phyloP scores from a whole-genome alignment of 108 stramenopile species.

The Chaetoceros tenuissimus region DNA sequence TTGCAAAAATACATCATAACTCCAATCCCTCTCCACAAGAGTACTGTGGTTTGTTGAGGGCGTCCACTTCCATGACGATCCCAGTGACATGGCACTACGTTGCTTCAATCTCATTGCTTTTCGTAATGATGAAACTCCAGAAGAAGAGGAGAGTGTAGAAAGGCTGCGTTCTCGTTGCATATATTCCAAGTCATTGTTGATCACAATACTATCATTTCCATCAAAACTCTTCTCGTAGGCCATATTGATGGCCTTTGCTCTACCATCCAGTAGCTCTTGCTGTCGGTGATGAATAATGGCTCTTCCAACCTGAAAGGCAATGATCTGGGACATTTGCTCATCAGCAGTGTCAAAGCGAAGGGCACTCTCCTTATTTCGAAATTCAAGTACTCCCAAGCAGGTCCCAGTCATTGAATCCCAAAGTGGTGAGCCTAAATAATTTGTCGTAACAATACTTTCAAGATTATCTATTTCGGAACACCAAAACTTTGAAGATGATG shows the following conservation, averaged over 20 bases:
- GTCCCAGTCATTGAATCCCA: conserved; percentile 16
- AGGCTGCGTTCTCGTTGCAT: too few relatives aligned
- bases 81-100: too few relatives aligned
- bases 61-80: too few relatives aligned
- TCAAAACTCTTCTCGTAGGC: conserved; percentile 41
- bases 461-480: too few relatives aligned
- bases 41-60: too few relatives aligned
- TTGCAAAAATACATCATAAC: too few relatives aligned
- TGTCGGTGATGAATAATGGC: conserved; percentile 29
- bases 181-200: conserved; percentile 12
- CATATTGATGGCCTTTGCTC: conserved; percentile 29
- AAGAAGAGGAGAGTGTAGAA: too few relatives aligned
- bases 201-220: conserved; percentile 24
- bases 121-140: too few relatives aligned
- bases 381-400: conserved; percentile 34
- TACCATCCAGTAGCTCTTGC: conserved; percentile 29
- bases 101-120: too few relatives aligned
- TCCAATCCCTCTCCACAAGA: too few relatives aligned
- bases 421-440: conserved; percentile 36
- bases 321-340: conserved; percentile 27
- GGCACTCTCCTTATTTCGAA: conserved; percentile 21
- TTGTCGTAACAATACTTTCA: conserved; percentile 25
- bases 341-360: conserved; percentile 26
- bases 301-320: conserved; percentile 33
- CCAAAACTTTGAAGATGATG: too few relatives aligned